Conservation (phyloP, 345 rosid genomes). For the Corymbia maculata region DNA sequence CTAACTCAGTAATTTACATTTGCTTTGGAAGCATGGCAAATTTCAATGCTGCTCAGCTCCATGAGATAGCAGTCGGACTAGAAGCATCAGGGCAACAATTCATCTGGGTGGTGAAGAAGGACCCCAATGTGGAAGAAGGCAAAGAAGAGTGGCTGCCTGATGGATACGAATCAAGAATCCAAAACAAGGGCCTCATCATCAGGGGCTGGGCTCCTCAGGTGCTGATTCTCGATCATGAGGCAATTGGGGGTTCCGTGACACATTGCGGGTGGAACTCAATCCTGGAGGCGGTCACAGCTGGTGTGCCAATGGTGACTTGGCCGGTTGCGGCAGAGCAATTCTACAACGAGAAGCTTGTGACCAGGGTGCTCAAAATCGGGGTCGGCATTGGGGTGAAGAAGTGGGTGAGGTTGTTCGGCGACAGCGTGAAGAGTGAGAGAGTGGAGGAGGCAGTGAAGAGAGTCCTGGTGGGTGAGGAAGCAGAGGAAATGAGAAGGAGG, state of each 20-base stretch:
- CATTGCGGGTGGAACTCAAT: constrained; percentile 76
- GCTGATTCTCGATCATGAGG: constrained; percentile 47
- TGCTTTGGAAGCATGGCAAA: too few species aligned
- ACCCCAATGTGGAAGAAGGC: too few species aligned
- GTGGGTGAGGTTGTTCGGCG: neutral
- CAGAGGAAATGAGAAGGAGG: constrained; percentile 21
- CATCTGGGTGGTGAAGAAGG: too few species aligned
- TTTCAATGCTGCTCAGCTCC: too few species aligned
- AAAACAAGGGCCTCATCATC: constrained; percentile 17
- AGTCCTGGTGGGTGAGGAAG: constrained; percentile 34
- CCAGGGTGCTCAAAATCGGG: neutral
- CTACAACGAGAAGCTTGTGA: neutral
- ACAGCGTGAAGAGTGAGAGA: neutral
- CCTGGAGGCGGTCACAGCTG: constrained; percentile 8
- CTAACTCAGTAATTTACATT: too few species aligned
- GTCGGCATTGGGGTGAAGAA: neutral
- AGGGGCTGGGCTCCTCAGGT: constrained; percentile 57
- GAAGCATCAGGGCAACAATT: too few species aligned
- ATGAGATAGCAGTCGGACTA: too few species aligned
- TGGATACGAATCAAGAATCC: constrained; percentile 5
- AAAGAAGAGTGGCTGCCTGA: too few species aligned
- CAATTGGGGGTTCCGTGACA: constrained; percentile 53
- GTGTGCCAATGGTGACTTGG: constrained; percentile 18
- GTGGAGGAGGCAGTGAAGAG: neutral
- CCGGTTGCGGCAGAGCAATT: constrained; percentile 9